phyloP scores from a whole-genome alignment of 805 yeast species.

The Saccharomycopsis sp. region DNA sequence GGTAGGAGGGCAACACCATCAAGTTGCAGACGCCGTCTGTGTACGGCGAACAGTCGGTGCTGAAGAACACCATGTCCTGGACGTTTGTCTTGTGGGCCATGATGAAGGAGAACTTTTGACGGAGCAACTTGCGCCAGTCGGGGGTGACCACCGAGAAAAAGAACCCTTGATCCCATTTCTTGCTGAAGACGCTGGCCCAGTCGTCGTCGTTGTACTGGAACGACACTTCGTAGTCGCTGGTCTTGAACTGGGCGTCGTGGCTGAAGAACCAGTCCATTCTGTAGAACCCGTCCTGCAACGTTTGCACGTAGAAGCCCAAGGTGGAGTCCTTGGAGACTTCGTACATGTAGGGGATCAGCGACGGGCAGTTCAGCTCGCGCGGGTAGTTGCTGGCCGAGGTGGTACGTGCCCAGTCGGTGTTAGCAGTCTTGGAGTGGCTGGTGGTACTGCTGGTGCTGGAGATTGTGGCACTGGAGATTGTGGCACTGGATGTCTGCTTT shows the following conservation, averaged over 20 bases:
- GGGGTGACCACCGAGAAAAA: conserved; percentile 9
- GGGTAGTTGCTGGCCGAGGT: conserved; percentile 7
- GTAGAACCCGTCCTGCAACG: conserved; percentile 1
- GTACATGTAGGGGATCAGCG: conserved; percentile 8
- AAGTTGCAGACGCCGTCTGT: conserved; percentile 1
- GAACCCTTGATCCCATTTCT: conserved; percentile 10
- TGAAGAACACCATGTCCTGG: background rate
- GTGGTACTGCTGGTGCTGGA: background rate
- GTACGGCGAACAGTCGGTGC: conserved; percentile 2
- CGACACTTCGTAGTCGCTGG: background rate
- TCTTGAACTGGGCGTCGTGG: conserved; percentile 1
- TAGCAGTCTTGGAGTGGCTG: background rate
- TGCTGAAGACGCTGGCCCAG: conserved; percentile 8
- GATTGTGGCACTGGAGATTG: conserved; percentile 1
- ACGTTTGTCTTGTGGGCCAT: background rate
- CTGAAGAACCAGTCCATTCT: conserved; percentile 17
- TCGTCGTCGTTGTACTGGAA: conserved; percentile 5
- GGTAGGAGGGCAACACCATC: conserved; percentile 2
- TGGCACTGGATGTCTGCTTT: background rate
- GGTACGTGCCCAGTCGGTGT: background rate
- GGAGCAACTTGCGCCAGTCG: conserved; percentile 5
- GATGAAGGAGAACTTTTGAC: conserved; percentile 7
- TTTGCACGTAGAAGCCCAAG: conserved; percentile 15
- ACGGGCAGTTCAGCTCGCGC: background rate
- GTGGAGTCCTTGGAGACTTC: conserved; percentile 6